These are phyloP conservation scores for Capronia americana DNA, from an alignment of 2,329 filamentous ascomycete genomes.

Conservation along the genomic window DNA sequence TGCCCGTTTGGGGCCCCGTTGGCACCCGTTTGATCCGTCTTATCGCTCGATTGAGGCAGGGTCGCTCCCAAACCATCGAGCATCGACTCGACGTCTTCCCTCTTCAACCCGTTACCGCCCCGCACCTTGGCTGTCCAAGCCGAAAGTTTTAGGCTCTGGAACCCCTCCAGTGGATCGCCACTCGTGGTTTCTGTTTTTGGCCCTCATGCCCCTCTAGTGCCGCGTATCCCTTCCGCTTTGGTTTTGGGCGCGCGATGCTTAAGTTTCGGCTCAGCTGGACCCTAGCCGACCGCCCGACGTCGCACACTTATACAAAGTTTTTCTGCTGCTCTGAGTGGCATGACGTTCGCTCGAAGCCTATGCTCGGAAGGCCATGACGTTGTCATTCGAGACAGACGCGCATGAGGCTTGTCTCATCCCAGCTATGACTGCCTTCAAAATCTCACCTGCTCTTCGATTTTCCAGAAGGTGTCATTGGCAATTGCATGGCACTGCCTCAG, in stretches of 20 bases:
- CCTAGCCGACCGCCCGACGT: conserved; percentile 13
- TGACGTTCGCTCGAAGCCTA: conserved; percentile 4
- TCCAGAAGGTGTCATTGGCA: conserved; percentile 6
- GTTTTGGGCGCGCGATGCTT: background rate
- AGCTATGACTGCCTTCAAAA: conserved; percentile 8
- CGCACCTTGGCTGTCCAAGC: conserved; percentile 5
- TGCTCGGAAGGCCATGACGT: background rate
- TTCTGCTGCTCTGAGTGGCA: conserved; percentile 4
- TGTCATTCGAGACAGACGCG: conserved; percentile 4
- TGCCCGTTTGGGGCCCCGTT: conserved; percentile 6
- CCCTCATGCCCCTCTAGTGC: conserved; percentile 10
- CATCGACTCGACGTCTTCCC: background rate
- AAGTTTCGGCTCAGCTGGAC: conserved; percentile 21
- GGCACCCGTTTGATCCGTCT: background rate
- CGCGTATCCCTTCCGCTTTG: conserved; percentile 19
- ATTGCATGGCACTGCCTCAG: conserved; percentile 5
- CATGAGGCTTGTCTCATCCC: conserved; percentile 16
- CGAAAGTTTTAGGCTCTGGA: background rate
- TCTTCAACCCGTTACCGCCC: conserved; percentile 1
- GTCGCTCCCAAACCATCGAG: conserved; percentile 4
- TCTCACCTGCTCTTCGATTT: background rate
- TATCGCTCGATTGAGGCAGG: background rate
- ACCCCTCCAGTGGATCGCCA: conserved; percentile 18
- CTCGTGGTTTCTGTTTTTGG: conserved; percentile 21
- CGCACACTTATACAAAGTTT: conserved; percentile 7